Conservation (phyloP, 192 early-diverging fungal genomes). For the Backusella psychrophila region DNA sequence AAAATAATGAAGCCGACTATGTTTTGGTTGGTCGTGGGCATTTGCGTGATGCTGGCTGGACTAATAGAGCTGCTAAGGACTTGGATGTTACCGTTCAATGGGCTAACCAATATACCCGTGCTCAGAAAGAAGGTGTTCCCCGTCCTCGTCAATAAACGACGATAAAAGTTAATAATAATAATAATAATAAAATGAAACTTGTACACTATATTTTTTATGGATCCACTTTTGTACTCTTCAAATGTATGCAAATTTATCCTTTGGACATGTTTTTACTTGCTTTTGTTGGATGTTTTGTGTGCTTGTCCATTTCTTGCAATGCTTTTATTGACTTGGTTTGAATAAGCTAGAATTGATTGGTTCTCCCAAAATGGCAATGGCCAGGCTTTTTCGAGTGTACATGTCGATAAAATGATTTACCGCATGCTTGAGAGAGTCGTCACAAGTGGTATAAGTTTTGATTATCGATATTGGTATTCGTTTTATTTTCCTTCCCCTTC, state of each 20-base stretch:
- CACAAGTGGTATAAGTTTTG: neutral
- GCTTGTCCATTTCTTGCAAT: neutral
- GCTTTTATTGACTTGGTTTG: neutral
- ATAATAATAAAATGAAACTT: no score
- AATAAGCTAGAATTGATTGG: neutral
- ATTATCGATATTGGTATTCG: no score
- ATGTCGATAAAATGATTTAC: no score
- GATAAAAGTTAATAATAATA: no score
- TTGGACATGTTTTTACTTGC: neutral
- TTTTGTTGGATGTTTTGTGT: neutral
- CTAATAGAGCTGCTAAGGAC: conserved; percentile 58
- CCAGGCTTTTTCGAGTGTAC: neutral
- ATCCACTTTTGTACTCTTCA: neutral
- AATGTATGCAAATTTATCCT: neutral
- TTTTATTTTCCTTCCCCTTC: conserved; percentile 6
- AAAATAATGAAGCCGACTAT: conserved; percentile 65
- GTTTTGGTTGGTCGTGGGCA: conserved; percentile 69
- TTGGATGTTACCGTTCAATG: conserved; percentile 62
- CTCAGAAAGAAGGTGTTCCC: neutral
- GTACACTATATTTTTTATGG: no score
- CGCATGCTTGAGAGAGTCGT: neutral
- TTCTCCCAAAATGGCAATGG: neutral
- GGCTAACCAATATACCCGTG: conserved; percentile 62
- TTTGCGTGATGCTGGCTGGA: conserved; percentile 69
- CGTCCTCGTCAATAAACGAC: neutral